These are phyloP conservation scores for Candida pseudoglaebosa DNA, from an alignment of 805 yeast genomes.

Conservation along the genomic window DNA sequence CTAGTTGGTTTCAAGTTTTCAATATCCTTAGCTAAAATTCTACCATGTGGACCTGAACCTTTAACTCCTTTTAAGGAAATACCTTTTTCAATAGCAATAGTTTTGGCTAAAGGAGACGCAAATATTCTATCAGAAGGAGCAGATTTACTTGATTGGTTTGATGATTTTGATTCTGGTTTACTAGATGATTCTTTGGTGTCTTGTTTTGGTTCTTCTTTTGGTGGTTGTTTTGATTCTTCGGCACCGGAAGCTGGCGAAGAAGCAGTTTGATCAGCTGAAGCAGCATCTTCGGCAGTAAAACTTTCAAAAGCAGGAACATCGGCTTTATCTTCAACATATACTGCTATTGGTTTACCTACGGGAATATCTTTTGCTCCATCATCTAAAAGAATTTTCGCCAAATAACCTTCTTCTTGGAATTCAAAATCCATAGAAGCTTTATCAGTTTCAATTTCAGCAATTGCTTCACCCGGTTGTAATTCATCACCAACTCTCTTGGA, in stretches of 20 bases:
- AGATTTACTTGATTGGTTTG: conserved; percentile 25
- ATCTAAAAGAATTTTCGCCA: conserved; percentile 81
- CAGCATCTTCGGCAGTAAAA: conserved; percentile 82
- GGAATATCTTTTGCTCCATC: conserved; percentile 88
- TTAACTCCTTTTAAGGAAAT: conserved; percentile 75
- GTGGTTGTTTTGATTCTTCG: conserved; percentile 25
- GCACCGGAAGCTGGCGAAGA: conserved; percentile 32
- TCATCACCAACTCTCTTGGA: conserved; percentile 84
- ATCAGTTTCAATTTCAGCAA: conserved; percentile 97
- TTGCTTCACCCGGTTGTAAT: conserved; percentile 86
- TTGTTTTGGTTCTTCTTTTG: conserved; percentile 24
- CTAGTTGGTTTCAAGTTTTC: conserved; percentile 60
- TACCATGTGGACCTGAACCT: conserved; percentile 95
- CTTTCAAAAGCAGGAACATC: conserved; percentile 87
- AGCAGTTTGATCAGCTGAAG: conserved; percentile 42
- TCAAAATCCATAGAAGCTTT: conserved; percentile 98
- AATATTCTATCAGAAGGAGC: conserved; percentile 64
- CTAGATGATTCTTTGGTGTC: conserved; percentile 19
- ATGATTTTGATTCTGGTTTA: conserved; percentile 24
- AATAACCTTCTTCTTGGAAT: conserved; percentile 93
- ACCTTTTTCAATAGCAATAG: conserved; percentile 88
- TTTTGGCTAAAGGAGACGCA: conserved; percentile 95
- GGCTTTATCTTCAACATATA: conserved; percentile 80
- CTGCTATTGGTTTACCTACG: conserved; percentile 95
- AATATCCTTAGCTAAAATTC: conserved; percentile 88